Base-by-base conservation (phyloP, 2,329 filamentous ascomycete species). In the Albifimbria verrucaria region DNA sequence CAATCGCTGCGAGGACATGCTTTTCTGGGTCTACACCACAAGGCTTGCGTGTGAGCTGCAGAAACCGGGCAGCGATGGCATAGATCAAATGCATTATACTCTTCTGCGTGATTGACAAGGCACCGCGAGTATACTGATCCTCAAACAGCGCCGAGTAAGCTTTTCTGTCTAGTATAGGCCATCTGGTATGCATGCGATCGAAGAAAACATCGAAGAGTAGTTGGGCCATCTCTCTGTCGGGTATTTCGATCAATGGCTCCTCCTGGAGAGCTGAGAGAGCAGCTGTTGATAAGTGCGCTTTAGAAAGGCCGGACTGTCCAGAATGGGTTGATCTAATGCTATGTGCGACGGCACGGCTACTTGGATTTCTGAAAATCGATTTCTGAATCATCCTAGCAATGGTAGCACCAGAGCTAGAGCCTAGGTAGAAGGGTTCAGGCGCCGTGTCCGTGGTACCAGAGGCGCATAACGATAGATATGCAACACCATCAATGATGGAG, bases 1-100 rank as follows among this genome's bases (percentile, higher is more conserved):
- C 58, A 17, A 68, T 59, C 4, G 66, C 68, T 2, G 65, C 63
- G 2, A 60, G 48, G 18, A 69, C 59, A 26, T 70, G 67, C 10
- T 52, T 50, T 52, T 68, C 62, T 0, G 65, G 60, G 12, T 62
- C 59, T 10, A 68, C 63, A 2, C 54, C 56, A 26, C 63, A 63
- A 2, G 54, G 45, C 49, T 59, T 61, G 42, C 56, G 60, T 25
- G 54, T 65, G 11, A 65, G 51, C 25, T 64, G 62, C 20, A 65
- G 22, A 36, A 64, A 64, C 6, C 61, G 53, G 4, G 62, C 58
- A 3, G 62, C 58, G 32, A 63, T 64, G 43, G 62, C 62, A 24
- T 62, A 63, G 4, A 65, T 57, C 15, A 65, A 42, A 46, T 65
- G 63, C 49, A 65, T 47, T 12, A 63, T 63, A 44, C 62, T 63